Evolutionary conservation across 495 filamentous ascomycete genomes (phyloP).

Genomic region (Entonaema liquescens): DNA sequence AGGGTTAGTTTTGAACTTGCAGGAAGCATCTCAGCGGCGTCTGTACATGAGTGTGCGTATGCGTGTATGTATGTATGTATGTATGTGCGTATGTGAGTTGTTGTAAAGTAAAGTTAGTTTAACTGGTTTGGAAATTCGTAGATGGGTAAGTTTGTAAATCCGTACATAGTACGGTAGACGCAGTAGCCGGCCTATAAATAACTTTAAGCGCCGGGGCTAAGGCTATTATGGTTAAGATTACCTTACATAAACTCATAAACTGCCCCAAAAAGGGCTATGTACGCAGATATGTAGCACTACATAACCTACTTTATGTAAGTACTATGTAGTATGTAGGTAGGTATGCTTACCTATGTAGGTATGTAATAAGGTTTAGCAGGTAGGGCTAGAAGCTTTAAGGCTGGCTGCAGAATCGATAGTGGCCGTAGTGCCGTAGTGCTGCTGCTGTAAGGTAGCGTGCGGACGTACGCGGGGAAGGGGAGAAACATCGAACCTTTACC

Average conservation of each 20-base stretch:
- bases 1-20: slow-evolving; percentile 4
- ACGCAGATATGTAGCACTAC: background rate
- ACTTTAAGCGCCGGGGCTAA: slow-evolving; percentile 9
- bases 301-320: too few species aligned
- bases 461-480: slow-evolving; percentile 1
- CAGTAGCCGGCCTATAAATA: slow-evolving; percentile 4
- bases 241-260: slow-evolving; percentile 17
- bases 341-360: background rate
- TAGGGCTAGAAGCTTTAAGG: background rate
- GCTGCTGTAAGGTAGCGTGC: background rate
- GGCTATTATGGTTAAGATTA: slow-evolving; percentile 7
- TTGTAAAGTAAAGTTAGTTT: background rate
- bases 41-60: background rate
- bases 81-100: background rate
- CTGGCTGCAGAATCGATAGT: slow-evolving; percentile 8
- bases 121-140: too few species aligned
- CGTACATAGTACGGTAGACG: background rate
- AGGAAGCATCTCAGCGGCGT: background rate
- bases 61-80: background rate
- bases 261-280: slow-evolving; percentile 8
- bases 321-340: slow-evolving; percentile 6
- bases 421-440: background rate
- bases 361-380: slow-evolving; percentile 8
- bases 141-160: background rate
- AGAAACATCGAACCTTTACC: background rate